Base-by-base conservation (phyloP, 192 early-diverging fungal species). In the Kickxella alabastrina region DNA sequence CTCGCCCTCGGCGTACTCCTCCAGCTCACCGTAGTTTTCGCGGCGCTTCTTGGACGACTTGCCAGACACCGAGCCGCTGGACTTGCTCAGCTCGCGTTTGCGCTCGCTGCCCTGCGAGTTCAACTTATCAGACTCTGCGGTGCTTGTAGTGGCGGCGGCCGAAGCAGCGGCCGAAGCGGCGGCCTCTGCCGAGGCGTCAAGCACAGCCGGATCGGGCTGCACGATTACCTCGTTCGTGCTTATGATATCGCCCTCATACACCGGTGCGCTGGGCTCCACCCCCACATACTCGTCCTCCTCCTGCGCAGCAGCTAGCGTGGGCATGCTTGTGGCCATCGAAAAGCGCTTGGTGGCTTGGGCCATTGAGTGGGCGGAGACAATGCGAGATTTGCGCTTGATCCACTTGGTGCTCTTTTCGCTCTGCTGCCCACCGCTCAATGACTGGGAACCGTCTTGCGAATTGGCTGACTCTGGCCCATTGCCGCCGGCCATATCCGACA, bases 1-100 rank as follows among this genome's bases (percentile, higher is more conserved):
- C 49, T 79, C 77, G 54, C 77, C 77, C 43, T 75, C 77, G 1
- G 77, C 77, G 32, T 70, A 79, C 42, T 69, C 66, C 27, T 79
- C 77, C 31, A 76, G 62, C 54, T 76, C 67, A 37, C 63, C 72
- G 22, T 75, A 75, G 65, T 75, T 75, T 28, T 68, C 65, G 42
- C 72, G 55, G 38, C 63, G 65, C 57, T 63, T 62, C 71, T 52
- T 62, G 22, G 62, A 65, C 35, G 63, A 66, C 43, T 74, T 75
- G 37, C 50, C 51, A 22, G 65, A 56, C 10, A 49, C 28, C 15
- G 49, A 34, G 6, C 41, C 49, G 49, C 19, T 28, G 1, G 52
- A 25, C 34, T 54, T 56, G 10, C 62, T 52, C 18, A 54, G 9
- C 19, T 61, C 54, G 21, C 45, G 50, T 26, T 58, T 54, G 21